These are phyloP conservation scores for Ceratocystis alfenasii DNA, from an alignment of 2,329 filamentous ascomycete species.

Conservation along the genomic window DNA sequence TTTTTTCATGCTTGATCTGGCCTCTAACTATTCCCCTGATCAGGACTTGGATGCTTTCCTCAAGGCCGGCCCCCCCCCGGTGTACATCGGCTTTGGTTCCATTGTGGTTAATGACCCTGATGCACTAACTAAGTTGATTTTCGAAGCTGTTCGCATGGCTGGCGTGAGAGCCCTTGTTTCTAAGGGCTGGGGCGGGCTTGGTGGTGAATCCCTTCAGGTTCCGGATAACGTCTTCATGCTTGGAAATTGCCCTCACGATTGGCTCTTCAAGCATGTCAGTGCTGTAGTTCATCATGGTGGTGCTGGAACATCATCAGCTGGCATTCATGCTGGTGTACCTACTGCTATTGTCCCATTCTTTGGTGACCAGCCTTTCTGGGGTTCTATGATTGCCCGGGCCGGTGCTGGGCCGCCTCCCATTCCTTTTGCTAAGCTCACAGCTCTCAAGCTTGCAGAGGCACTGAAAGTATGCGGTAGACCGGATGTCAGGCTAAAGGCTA, in stretches of 20 bases:
- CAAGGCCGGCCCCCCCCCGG: constrained; percentile 54
- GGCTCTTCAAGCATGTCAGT: constrained; percentile 71
- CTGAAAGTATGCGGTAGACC: constrained; percentile 50
- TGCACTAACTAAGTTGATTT: constrained; percentile 57
- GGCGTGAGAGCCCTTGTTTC: constrained; percentile 71
- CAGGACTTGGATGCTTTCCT: constrained; percentile 56
- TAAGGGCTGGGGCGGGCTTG: constrained; percentile 79
- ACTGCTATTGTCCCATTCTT: constrained; percentile 82
- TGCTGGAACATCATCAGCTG: constrained; percentile 76
- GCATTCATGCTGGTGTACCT: constrained; percentile 67
- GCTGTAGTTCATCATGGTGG: constrained; percentile 81
- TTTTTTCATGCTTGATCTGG: constrained; percentile 62
- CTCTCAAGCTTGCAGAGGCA: constrained; percentile 52
- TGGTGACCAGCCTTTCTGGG: constrained; percentile 76
- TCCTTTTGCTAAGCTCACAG: constrained; percentile 54
- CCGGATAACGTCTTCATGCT: constrained; percentile 72
- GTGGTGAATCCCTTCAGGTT: constrained; percentile 55
- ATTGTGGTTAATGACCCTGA: constrained; percentile 70
- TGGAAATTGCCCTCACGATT: constrained; percentile 77
- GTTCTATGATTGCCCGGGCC: constrained; percentile 59
- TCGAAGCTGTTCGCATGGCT: constrained; percentile 53
- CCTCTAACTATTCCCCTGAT: constrained; percentile 53
- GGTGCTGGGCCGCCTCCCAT: constrained; percentile 62
- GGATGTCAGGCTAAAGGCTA: constrained; percentile 45
- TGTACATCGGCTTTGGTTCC: constrained; percentile 75